Evolutionary conservation across 768 basidiomycete species (phyloP).

Genomic region (Infundibulicybe gibba): DNA sequence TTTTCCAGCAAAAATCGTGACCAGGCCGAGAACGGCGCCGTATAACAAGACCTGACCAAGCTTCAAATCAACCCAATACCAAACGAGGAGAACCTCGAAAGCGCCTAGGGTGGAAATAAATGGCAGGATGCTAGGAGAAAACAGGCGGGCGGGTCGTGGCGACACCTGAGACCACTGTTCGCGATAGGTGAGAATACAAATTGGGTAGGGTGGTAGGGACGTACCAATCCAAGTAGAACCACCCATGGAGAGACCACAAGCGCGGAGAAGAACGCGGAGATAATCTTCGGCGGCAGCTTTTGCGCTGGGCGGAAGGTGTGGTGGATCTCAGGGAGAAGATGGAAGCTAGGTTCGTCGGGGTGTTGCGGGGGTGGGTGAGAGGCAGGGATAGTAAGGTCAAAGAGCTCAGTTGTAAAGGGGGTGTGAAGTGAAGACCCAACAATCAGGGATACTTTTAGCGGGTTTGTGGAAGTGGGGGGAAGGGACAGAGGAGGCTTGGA

Average conservation of each 20-base stretch:
- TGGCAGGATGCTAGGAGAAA: conserved; percentile 63
- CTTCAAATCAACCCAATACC: conserved; percentile 86
- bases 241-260: conserved; percentile 75
- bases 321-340: conserved; percentile 63
- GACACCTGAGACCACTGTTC: conserved; percentile 62
- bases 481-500: conserved; percentile 69
- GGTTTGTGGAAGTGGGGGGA: conserved; percentile 63
- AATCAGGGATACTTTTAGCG: conserved; percentile 72
- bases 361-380: conserved; percentile 64
- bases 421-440: conserved; percentile 69
- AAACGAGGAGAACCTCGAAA: conserved; percentile 78
- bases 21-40: conserved; percentile 56
- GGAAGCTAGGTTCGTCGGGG: conserved; percentile 72
- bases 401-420: conserved; percentile 64
- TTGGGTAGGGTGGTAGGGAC: conserved; percentile 20
- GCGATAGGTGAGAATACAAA: not conserved
- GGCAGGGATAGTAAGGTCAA: conserved; percentile 69
- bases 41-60: conserved; percentile 81
- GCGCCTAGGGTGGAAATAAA: conserved; percentile 70
- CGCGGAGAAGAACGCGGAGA: conserved; percentile 65
- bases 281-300: conserved; percentile 62
- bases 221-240: conserved; percentile 65
- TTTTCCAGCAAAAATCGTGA: conserved; percentile 70
- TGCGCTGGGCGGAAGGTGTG: conserved; percentile 86
- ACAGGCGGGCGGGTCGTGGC: conserved; percentile 55